Base-by-base conservation (phyloP, 202 grass and related monocot genomes). In the Carex sylvatica region DNA sequence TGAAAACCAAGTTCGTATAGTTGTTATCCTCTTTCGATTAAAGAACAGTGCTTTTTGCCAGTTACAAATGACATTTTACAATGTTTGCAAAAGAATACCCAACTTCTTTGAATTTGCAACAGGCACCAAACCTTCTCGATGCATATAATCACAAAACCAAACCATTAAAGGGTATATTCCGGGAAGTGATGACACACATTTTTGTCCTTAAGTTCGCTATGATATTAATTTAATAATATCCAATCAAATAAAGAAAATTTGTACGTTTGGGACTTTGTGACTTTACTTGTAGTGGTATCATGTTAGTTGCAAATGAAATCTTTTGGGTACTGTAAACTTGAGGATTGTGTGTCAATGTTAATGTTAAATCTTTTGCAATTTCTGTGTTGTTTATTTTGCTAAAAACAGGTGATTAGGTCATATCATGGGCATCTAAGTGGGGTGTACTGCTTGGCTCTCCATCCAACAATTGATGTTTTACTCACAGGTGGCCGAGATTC, bases 351-450 rank as follows among this genome's bases (percentile, higher is more conserved):
- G 46, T 49, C 46, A 49, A 49, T 49, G 46, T 40, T 40, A 40
- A 6, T 40, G 38, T 40, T 40, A 40, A 8, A 40, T 40, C 38
- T 40, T 40, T 40, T 40, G 38, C 38, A 7, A 38, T 38, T 30
- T 58, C 16, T 77, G 11, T 36, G 12, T 11, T 76, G 49, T 15
- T 89, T 86, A 52, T 18, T 71, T 9, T 88, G 59, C 80, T 6
- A 42, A 31, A 80, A 89, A 66, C 49, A 99, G 93, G 96, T 93
- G 79, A 95, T 99, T 79, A 91, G 96, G 65, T 99, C 96, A 62
- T 99, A 99, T 78, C 96, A 99, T 85, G 96, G 96, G 51, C 96
- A 99, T 90, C 69, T 95, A 67, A 99, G 96, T 87, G 96, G 96
- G 73, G 93, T 99, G 69, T 99, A 99, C 87, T 99, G 96, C 83